These are phyloP conservation scores for Vitis hybrid DNA, from an alignment of 177 flowering plant genomes.

Conservation along the genomic window DNA sequence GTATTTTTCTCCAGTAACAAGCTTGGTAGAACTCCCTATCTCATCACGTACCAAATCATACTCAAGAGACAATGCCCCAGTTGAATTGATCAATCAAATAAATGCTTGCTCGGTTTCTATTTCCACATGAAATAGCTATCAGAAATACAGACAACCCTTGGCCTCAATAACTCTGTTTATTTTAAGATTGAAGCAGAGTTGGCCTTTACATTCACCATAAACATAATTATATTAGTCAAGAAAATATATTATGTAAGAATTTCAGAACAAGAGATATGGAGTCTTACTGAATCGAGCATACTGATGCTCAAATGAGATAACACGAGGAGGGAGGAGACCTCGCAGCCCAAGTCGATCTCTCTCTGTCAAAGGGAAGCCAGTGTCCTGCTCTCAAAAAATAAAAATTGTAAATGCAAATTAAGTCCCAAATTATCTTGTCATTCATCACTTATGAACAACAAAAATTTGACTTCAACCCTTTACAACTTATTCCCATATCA, in stretches of 20 bases:
- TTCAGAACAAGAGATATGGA: not conserved
- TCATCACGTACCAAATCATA: not conserved
- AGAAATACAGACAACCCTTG: too few relatives aligned
- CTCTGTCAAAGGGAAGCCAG: slow-evolving; percentile 93
- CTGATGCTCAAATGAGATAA: slow-evolving; percentile 94
- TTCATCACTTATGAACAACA: not conserved
- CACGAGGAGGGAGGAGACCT: slow-evolving; percentile 97
- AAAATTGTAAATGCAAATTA: not conserved
- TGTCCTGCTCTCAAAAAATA: slow-evolving; percentile 55
- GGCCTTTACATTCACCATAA: not conserved
- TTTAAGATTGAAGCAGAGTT: slow-evolving; percentile 1
- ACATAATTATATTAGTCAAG: not conserved
- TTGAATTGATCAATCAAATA: too few relatives aligned
- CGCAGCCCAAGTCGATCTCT: slow-evolving; percentile 98
- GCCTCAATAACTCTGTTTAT: not conserved
- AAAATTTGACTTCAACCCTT: not conserved
- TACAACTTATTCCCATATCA: too few relatives aligned
- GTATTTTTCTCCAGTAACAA: not conserved
- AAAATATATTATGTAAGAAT: not conserved
- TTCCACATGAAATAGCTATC: too few relatives aligned
- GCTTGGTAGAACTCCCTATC: not conserved
- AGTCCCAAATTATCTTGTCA: too few relatives aligned
- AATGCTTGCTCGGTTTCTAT: too few relatives aligned
- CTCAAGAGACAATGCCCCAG: too few relatives aligned
- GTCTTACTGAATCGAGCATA: slow-evolving; percentile 90